Conservation (phyloP, 352 stramenopile species). For the Globisporangium abappressorium region DNA sequence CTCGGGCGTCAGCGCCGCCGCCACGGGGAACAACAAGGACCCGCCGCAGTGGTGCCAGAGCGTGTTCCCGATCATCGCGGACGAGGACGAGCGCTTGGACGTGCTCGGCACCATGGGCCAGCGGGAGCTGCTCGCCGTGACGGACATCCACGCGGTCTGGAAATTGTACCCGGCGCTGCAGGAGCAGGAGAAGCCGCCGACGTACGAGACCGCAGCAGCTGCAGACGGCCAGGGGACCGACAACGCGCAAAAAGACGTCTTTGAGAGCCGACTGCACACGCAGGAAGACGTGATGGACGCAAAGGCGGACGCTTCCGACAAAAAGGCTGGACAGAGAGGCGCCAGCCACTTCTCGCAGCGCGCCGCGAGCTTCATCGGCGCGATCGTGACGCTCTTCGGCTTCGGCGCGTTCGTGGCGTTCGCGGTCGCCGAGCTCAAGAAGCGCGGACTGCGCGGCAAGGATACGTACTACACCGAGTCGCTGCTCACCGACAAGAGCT, state of each 20-base stretch:
- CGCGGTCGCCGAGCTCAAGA: constrained; percentile 32
- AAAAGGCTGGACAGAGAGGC: constrained; percentile 7
- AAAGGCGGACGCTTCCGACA: neutral
- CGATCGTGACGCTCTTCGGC: constrained; percentile 55
- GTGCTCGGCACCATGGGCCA: constrained; percentile 75
- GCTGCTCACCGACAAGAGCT: constrained; percentile 55
- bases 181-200: constrained; percentile 29
- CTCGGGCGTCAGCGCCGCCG: constrained; percentile 17
- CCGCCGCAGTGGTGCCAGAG: constrained; percentile 59
- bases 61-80: constrained; percentile 56
- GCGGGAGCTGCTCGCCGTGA: constrained; percentile 61
- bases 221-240: neutral
- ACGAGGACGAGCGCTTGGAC: constrained; percentile 39
- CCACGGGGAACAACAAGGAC: constrained; percentile 1
- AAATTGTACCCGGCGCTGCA: constrained; percentile 63
- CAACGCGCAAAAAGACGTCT: constrained; percentile 20
- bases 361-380: constrained; percentile 60
- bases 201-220: constrained; percentile 27
- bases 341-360: constrained; percentile 38
- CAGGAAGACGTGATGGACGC: constrained; percentile 32
- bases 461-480: constrained; percentile 62
- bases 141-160: constrained; percentile 78
- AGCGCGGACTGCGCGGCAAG: constrained; percentile 29
- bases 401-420: constrained; percentile 45
- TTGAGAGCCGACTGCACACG: constrained; percentile 66